Conservation (phyloP, 2,329 filamentous ascomycete species). For the Fusarium sp. region DNA sequence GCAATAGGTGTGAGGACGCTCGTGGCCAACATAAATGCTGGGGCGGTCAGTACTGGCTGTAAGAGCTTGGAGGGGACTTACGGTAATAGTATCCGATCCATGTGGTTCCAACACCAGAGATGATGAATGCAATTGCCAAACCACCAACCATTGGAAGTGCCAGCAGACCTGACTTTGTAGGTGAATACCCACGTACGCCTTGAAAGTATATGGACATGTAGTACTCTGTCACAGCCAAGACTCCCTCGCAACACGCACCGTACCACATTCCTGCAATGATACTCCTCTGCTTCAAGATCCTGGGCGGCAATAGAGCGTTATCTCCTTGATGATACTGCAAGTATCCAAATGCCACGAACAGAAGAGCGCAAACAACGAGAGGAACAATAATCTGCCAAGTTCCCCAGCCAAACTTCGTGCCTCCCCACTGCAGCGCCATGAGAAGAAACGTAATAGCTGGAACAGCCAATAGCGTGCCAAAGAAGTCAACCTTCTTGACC, state of each 20-base stretch:
- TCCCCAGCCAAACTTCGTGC: conserved; percentile 36
- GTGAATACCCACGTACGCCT: conserved; percentile 35
- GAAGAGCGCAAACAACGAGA: conserved; percentile 7
- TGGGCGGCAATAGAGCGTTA: conserved; percentile 24
- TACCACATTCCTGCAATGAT: conserved; percentile 41
- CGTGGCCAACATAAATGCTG: conserved; percentile 40
- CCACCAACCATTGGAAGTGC: conserved; percentile 40
- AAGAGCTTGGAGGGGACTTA: fast-evolving
- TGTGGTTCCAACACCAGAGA: conserved; percentile 37
- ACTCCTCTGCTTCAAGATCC: conserved; percentile 38
- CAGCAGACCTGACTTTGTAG: conserved; percentile 31
- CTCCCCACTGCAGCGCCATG: conserved; percentile 42
- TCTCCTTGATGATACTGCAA: conserved; percentile 35
- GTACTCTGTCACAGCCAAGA: conserved; percentile 38
- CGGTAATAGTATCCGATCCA: conserved; percentile 41
- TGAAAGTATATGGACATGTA: conserved; percentile 45
- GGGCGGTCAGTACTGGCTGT: background rate
- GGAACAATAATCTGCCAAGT: conserved; percentile 36
- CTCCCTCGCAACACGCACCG: conserved; percentile 35
- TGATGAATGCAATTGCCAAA: conserved; percentile 18
- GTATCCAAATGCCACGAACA: conserved; percentile 30
- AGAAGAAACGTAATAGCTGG: conserved; percentile 35
- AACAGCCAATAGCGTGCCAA: conserved; percentile 26
- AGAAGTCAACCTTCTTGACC: conserved; percentile 21
- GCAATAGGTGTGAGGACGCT: conserved; percentile 35